Evolutionary conservation across 306 rosid genomes (phyloP).

Genomic region (Mimosa pudica): DNA sequence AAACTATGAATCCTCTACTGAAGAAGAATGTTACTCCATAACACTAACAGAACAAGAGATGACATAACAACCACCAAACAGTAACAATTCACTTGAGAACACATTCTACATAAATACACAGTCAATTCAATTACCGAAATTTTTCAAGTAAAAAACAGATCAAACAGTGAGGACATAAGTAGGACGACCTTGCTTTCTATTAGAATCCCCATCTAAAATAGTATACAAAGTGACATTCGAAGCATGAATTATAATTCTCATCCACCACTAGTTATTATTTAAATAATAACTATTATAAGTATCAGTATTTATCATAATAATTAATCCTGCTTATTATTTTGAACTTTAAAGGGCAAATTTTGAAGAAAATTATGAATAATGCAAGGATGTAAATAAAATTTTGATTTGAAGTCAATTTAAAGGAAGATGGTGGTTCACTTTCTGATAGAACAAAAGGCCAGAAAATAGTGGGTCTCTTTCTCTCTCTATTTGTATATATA

Average conservation of each 20-base stretch:
- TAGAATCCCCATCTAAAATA: not conserved
- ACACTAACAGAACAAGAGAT: not conserved
- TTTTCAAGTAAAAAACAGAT: not conserved
- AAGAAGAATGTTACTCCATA: not conserved
- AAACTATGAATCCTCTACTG: conserved; percentile 24
- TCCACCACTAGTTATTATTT: not conserved
- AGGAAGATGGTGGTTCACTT: not conserved
- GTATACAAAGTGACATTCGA: not conserved
- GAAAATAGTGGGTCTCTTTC: not conserved
- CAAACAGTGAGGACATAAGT: not conserved
- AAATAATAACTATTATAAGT: not conserved
- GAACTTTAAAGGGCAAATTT: not conserved
- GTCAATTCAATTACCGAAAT: not conserved
- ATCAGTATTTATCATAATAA: too few relatives aligned
- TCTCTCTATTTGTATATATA: not conserved
- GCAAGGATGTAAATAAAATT: not conserved
- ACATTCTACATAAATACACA: conserved; percentile 21
- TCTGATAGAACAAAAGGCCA: not conserved
- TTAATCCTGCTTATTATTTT: too few relatives aligned
- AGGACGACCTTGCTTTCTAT: not conserved
- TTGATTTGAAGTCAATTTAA: not conserved
- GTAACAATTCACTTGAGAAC: conserved; percentile 28
- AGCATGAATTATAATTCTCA: not conserved
- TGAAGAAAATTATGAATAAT: not conserved
- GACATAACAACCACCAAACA: conserved; percentile 9